Conservation (phyloP, 179 eudicot genomes). For the Silene coronaria region DNA sequence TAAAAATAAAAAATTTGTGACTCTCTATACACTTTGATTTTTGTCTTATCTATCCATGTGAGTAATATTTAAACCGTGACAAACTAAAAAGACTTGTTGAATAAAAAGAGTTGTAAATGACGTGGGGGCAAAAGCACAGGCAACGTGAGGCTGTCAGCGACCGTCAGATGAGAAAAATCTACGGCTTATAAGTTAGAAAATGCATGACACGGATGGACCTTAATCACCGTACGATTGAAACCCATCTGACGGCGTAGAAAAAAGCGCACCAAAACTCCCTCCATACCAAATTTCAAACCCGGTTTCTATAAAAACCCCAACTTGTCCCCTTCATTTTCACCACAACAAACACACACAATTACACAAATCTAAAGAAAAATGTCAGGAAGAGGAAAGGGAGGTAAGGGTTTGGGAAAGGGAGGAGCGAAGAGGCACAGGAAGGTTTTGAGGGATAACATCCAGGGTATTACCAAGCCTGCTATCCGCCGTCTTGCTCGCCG, state of each 20-base stretch:
- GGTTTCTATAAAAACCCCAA: background rate
- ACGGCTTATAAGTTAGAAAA: background rate
- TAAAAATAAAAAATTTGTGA: no score
- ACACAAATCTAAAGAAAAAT: background rate
- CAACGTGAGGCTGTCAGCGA: no score
- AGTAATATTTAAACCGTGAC: no score
- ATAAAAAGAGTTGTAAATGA: no score
- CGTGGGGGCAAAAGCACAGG: background rate
- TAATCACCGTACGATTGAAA: background rate
- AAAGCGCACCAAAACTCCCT: conserved; percentile 14
- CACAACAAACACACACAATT: background rate
- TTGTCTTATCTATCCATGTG: no score
- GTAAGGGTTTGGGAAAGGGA: conserved; percentile 28
- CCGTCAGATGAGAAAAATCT: conserved; percentile 12
- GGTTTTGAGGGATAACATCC: conserved; percentile 27
- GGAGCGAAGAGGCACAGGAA: conserved; percentile 30
- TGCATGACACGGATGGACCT: conserved; percentile 17
- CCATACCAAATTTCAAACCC: conserved; percentile 13
- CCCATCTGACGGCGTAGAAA: conserved; percentile 3
- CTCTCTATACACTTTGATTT: no score
- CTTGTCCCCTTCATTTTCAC: background rate
- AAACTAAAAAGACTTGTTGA: no score
- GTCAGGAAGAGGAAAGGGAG: conserved; percentile 28
- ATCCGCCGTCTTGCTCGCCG: conserved; percentile 26
- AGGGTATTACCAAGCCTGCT: conserved; percentile 28